Evolutionary conservation across 2,329 filamentous ascomycete genomes (phyloP).

Genomic region (Nemania abortiva): DNA sequence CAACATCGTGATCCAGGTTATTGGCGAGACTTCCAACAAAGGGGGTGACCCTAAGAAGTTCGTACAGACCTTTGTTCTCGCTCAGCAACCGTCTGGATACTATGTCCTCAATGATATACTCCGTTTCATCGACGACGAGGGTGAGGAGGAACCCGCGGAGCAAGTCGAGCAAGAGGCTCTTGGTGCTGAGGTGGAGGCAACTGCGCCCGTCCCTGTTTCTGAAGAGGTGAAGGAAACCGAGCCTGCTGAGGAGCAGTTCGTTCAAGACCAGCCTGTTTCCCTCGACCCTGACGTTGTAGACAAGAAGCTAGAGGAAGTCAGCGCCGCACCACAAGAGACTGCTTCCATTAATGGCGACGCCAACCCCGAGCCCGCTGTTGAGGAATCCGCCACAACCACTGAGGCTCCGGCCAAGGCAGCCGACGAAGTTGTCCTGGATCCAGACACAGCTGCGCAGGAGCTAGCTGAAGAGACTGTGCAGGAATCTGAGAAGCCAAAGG

Average conservation of each 20-base stretch:
- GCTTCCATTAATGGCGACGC: constrained; percentile 59
- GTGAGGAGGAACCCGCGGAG: constrained; percentile 76
- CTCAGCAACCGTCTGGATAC: constrained; percentile 95
- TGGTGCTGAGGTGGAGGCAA: constrained; percentile 47
- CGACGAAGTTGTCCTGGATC: constrained; percentile 55
- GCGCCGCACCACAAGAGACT: constrained; percentile 53
- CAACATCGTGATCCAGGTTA: constrained; percentile 97
- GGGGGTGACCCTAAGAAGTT: constrained; percentile 93
- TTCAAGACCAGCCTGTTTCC: constrained; percentile 52
- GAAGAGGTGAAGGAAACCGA: constrained; percentile 52
- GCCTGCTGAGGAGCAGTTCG: constrained; percentile 50
- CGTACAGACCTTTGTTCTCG: constrained; percentile 96
- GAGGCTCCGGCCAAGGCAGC: constrained; percentile 41
- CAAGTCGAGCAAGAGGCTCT: constrained; percentile 42
- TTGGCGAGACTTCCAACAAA: constrained; percentile 97
- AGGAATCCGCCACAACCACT: constrained; percentile 52
- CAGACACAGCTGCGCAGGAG: constrained; percentile 65
- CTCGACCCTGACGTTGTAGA: constrained; percentile 69
- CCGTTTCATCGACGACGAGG: constrained; percentile 87
- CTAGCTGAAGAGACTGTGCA: constrained; percentile 67
- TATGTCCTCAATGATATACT: constrained; percentile 99
- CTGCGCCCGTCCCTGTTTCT: constrained; percentile 47
- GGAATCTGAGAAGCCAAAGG: constrained; percentile 75
- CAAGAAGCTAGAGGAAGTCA: constrained; percentile 79
- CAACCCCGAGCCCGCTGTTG: constrained; percentile 50